These are phyloP conservation scores for Arthrobotrys pseudoclavata DNA, from an alignment of 2,329 filamentous ascomycete species.

Conservation along the genomic window DNA sequence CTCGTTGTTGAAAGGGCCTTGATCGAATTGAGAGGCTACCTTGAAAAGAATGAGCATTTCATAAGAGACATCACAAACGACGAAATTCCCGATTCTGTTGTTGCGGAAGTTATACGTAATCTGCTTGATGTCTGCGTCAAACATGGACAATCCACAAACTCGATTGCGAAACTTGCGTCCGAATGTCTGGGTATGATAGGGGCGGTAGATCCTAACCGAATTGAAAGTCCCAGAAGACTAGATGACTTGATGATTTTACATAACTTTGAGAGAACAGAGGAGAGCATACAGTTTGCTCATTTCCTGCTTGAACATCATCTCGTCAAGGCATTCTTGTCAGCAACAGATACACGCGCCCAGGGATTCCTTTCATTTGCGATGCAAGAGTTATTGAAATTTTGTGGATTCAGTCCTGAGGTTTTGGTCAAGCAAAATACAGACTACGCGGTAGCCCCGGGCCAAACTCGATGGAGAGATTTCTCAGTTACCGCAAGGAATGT, in stretches of 20 bases:
- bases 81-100: conserved; percentile 83
- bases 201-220: conserved; percentile 88
- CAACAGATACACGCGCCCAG: conserved; percentile 87
- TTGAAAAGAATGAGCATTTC: conserved; percentile 80
- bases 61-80: conserved; percentile 83
- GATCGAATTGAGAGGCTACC: conserved; percentile 79
- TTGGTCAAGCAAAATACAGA: conserved; percentile 70
- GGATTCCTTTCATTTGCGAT: conserved; percentile 94
- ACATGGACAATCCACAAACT: conserved; percentile 71
- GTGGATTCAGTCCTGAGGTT: conserved; percentile 76
- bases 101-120: conserved; percentile 79
- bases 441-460: conserved; percentile 19
- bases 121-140: conserved; percentile 88
- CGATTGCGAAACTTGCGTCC: conserved; percentile 80
- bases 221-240: conserved; percentile 83
- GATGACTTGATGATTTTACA: conserved; percentile 86
- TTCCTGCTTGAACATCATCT: conserved; percentile 88
- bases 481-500: conserved; percentile 83
- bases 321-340: conserved; percentile 90
- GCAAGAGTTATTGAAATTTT: conserved; percentile 87
- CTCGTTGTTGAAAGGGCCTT: conserved; percentile 87
- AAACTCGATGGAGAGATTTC: conserved; percentile 81
- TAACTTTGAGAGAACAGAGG: conserved; percentile 83
- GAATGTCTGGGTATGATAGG: conserved; percentile 89
- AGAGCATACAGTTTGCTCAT: conserved; percentile 87